Percentiles rank a stretch among this genome's conserved stretches.
phyloP scores from a whole-genome alignment of 2,329 filamentous ascomycete genomes.

The Endocalyx cinctus region DNA sequence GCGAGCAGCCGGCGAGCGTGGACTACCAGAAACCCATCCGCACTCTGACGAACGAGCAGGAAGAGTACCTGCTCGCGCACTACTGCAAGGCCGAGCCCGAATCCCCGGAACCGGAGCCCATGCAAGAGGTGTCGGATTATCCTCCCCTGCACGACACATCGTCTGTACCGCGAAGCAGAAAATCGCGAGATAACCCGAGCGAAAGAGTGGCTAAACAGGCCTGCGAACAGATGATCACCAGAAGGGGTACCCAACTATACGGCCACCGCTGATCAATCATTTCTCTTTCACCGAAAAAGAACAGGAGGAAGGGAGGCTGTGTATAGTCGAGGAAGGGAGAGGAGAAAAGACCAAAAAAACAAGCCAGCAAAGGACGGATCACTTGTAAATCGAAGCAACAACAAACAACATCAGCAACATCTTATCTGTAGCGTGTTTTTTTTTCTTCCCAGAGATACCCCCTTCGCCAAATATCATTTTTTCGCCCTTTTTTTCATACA shows the following conservation, averaged over 20 bases:
- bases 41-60: constrained; percentile 26
- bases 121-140: constrained; percentile 20
- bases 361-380: too few species aligned
- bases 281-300: too few species aligned
- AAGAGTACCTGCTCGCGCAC: constrained; percentile 26
- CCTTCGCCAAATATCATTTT: too few species aligned
- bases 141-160: constrained; percentile 9
- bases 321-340: too few species aligned
- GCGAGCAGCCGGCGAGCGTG: constrained; percentile 13
- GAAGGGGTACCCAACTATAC: too few species aligned
- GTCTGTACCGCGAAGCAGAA: constrained; percentile 3
- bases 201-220: constrained; percentile 33
- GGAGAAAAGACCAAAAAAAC: too few species aligned
- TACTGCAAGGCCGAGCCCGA: constrained; percentile 20
- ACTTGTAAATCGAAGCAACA: not conserved
- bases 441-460: too few species aligned
- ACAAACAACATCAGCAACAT: not conserved
- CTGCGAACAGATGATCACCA: constrained; percentile 29
- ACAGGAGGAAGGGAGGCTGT: too few species aligned
- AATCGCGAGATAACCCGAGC: constrained; percentile 24
- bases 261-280: not conserved
- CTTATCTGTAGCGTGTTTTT: too few species aligned
- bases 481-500: too few species aligned
- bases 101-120: constrained; percentile 13
- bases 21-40: constrained; percentile 14